A percentile compares a stretch with the other conserved stretches of the same genome.
Evolutionary conservation across 2,329 filamentous ascomycete genomes (phyloP).

Genomic region (Fusarium sp.): DNA sequence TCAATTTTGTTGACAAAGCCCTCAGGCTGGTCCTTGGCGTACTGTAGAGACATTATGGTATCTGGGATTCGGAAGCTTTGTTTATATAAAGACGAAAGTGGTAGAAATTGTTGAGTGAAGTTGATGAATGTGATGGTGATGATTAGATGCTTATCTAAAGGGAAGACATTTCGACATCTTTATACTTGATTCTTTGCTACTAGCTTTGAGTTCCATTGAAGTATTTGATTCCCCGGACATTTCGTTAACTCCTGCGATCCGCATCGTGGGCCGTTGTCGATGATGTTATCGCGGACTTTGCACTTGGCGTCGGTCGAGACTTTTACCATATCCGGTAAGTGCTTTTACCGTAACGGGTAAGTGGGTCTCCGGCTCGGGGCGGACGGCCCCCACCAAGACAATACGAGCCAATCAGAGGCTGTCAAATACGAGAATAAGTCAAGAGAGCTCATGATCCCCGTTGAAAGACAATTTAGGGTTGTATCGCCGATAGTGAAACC

Average conservation of each 20-base stretch:
- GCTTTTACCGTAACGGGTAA: conserved; percentile 12
- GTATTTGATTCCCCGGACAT: not conserved
- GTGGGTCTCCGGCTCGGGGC: not conserved
- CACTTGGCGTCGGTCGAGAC: not conserved
- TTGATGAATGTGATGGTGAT: not conserved
- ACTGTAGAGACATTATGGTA: conserved; percentile 37
- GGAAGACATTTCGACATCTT: not conserved
- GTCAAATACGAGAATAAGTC: conserved; percentile 21
- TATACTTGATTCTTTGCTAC: not conserved
- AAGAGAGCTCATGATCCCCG: not conserved
- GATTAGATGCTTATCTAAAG: not conserved
- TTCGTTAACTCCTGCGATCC: conserved; percentile 5
- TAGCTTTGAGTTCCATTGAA: rapidly evolving
- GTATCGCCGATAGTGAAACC: not conserved
- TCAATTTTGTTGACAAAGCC: conserved; percentile 54
- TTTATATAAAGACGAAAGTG: not conserved
- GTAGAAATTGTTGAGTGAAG: not conserved
- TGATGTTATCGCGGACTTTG: conserved; percentile 17
- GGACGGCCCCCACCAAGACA: rapidly evolving
- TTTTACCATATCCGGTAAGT: conserved; percentile 20
- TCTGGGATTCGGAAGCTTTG: not conserved
- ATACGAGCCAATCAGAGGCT: not conserved
- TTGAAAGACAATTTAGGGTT: not conserved
- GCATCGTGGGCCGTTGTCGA: not conserved
- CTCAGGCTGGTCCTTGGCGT: conserved; percentile 48